Percentiles rank a stretch among this genome's conserved stretches.
These are phyloP conservation scores for Cryptococcus sp. DNA, from an alignment of 1,284 basidiomycete genomes.

Conservation along the genomic window DNA sequence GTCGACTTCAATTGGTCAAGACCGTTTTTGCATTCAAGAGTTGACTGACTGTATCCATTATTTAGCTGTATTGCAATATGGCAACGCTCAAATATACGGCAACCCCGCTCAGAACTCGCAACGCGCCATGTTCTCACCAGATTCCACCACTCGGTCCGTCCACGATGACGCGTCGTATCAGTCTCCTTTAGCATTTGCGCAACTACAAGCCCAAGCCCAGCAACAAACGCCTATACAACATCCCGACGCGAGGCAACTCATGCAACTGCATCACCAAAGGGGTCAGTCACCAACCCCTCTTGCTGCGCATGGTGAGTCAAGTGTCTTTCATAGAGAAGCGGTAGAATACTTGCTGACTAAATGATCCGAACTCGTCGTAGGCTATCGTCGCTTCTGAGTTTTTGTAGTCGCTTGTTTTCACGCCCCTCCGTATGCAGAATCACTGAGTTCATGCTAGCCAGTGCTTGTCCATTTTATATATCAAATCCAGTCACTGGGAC, in stretches of 20 bases:
- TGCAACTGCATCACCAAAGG: slow-evolving; percentile 22
- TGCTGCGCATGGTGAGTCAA: slow-evolving; percentile 20
- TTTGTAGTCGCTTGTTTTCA: neutral
- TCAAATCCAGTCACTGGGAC: too few relatives aligned
- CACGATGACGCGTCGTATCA: slow-evolving; percentile 13
- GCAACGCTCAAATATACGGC: slow-evolving; percentile 12
- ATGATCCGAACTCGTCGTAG: neutral
- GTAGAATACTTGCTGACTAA: neutral
- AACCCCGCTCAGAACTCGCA: slow-evolving; percentile 8
- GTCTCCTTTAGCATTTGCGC: slow-evolving; percentile 1
- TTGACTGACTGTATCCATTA: neutral
- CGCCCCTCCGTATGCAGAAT: too few relatives aligned
- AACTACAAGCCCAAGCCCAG: slow-evolving; percentile 8
- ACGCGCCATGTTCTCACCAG: slow-evolving; percentile 21
- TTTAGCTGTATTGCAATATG: slow-evolving; percentile 17
- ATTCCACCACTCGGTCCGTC: slow-evolving; percentile 12
- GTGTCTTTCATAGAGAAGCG: neutral
- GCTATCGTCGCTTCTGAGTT: neutral
- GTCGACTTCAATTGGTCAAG: neutral
- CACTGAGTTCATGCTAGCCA: too few relatives aligned
- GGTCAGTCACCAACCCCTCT: slow-evolving; percentile 20
- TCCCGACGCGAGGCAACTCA: slow-evolving; percentile 21
- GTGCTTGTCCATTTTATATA: too few relatives aligned
- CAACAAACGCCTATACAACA: slow-evolving; percentile 8
- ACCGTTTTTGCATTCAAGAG: neutral